Evolutionary conservation across 2,329 filamentous ascomycete genomes (phyloP).

Genomic region (Sporothrix dimorphospora): DNA sequence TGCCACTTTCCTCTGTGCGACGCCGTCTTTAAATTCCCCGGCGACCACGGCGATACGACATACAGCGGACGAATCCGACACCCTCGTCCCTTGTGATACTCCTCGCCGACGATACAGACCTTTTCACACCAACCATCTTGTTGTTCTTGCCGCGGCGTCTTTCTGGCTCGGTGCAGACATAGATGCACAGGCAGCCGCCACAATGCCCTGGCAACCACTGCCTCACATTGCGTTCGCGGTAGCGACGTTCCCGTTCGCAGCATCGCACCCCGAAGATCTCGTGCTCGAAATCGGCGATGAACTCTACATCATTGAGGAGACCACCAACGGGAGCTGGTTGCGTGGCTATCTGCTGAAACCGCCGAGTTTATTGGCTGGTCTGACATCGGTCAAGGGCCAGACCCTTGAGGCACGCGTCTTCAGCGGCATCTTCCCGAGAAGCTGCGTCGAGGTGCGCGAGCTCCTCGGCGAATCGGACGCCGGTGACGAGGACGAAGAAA

Average conservation of each 20-base stretch:
- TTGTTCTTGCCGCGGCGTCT: not conserved
- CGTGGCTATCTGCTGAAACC: slow-evolving; percentile 94
- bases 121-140: not conserved
- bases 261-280: slow-evolving; percentile 83
- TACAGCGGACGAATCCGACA: not conserved
- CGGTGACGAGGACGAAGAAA: slow-evolving; percentile 49
- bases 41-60: not conserved
- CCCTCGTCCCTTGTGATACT: not conserved
- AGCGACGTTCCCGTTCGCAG: slow-evolving; percentile 90
- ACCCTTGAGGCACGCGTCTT: slow-evolving; percentile 95
- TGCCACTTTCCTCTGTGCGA: slow-evolving; percentile 20
- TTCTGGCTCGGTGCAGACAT: not conserved
- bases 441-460: slow-evolving; percentile 93
- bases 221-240: slow-evolving; percentile 97
- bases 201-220: slow-evolving; percentile 96
- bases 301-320: slow-evolving; percentile 97
- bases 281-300: slow-evolving; percentile 98
- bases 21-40: slow-evolving; percentile 6
- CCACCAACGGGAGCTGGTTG: slow-evolving; percentile 88
- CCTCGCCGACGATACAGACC: not conserved
- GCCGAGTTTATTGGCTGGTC: slow-evolving; percentile 85
- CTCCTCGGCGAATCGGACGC: slow-evolving; percentile 76
- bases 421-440: slow-evolving; percentile 95
- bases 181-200: slow-evolving; percentile 35
- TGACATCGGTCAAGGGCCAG: slow-evolving; percentile 89